A percentile compares a stretch with the other conserved stretches of the same genome.
These are phyloP conservation scores for Metschnikowia lochheadii DNA, from an alignment of 805 yeast species.

Conservation along the genomic window DNA sequence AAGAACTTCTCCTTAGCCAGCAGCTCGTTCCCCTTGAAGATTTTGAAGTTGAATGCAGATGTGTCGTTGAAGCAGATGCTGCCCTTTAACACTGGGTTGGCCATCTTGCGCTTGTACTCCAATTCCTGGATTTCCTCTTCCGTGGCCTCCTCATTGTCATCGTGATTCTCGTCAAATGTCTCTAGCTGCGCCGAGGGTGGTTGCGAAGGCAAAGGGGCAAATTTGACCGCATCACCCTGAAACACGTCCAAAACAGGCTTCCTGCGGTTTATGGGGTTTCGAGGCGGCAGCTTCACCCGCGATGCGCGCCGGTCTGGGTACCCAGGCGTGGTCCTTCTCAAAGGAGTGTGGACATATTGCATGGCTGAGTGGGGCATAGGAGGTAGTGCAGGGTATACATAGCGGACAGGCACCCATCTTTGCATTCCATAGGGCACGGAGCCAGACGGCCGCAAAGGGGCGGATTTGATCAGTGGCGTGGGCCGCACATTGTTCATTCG, in stretches of 20 bases:
- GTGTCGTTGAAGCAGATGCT: constrained; percentile 15
- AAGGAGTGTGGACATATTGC: constrained; percentile 11
- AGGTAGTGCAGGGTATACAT: constrained; percentile 9
- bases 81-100: constrained; percentile 10
- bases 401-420: constrained; percentile 14
- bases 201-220: constrained; percentile 49
- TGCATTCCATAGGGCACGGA: constrained; percentile 1
- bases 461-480: constrained; percentile 13
- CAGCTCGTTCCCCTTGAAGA: constrained; percentile 14
- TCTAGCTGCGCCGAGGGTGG: constrained; percentile 46
- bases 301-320: constrained; percentile 5
- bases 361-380: constrained; percentile 11
- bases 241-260: constrained; percentile 39
- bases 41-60: constrained; percentile 17
- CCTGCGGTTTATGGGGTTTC: constrained; percentile 5
- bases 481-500: constrained; percentile 1
- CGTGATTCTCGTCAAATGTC: constrained; percentile 11
- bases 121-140: constrained; percentile 14
- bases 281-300: constrained; percentile 9
- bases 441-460: constrained; percentile 14
- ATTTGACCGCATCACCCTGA: constrained; percentile 41
- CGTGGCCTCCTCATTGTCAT: constrained; percentile 12
- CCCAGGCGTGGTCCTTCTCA: constrained; percentile 2
- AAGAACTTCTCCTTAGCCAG: constrained; percentile 33
- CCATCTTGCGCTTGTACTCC: constrained; percentile 12